These are phyloP conservation scores for Stagonosporopsis tanaceti DNA, from an alignment of 2,329 filamentous ascomycete genomes.

Conservation along the genomic window DNA sequence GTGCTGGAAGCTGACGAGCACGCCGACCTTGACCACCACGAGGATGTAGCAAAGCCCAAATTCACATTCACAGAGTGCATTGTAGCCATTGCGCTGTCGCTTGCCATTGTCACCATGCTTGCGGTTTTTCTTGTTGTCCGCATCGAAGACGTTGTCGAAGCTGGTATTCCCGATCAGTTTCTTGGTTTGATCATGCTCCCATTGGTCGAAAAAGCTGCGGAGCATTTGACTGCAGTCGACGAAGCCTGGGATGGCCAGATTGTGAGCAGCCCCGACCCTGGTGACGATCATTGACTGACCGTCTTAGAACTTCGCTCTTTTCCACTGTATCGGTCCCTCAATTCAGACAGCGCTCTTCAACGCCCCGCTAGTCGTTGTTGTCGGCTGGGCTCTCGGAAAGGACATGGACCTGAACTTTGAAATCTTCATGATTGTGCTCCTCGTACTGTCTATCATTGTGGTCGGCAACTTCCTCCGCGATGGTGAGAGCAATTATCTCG, in stretches of 20 bases:
- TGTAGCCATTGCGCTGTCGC: constrained; percentile 69
- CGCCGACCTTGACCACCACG: constrained; percentile 68
- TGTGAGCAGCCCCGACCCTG: constrained; percentile 15
- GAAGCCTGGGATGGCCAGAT: constrained; percentile 86
- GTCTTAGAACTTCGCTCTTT: constrained; percentile 74
- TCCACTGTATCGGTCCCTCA: constrained; percentile 84
- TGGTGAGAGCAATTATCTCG: constrained; percentile 88
- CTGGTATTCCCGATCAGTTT: constrained; percentile 60
- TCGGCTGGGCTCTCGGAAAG: constrained; percentile 78
- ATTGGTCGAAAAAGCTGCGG: constrained; percentile 85
- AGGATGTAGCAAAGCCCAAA: constrained; percentile 69
- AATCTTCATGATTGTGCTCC: constrained; percentile 81
- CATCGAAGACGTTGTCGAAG: constrained; percentile 69
- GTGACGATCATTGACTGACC: constrained; percentile 1
- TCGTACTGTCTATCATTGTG: constrained; percentile 84
- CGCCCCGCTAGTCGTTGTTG: constrained; percentile 80
- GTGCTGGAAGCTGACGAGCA: constrained; percentile 76
- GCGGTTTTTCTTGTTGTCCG: constrained; percentile 77
- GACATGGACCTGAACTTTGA: constrained; percentile 85
- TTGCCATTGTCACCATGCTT: constrained; percentile 75
- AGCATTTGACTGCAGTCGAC: constrained; percentile 83
- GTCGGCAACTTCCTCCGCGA: constrained; percentile 89
- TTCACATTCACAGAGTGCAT: constrained; percentile 78
- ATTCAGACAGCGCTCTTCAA: constrained; percentile 92
- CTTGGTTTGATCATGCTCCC: constrained; percentile 79